A percentile compares a stretch with the other conserved stretches of the same genome.
Conservation (phyloP, 2,329 filamentous ascomycete genomes). For the Fusarium sp. region DNA sequence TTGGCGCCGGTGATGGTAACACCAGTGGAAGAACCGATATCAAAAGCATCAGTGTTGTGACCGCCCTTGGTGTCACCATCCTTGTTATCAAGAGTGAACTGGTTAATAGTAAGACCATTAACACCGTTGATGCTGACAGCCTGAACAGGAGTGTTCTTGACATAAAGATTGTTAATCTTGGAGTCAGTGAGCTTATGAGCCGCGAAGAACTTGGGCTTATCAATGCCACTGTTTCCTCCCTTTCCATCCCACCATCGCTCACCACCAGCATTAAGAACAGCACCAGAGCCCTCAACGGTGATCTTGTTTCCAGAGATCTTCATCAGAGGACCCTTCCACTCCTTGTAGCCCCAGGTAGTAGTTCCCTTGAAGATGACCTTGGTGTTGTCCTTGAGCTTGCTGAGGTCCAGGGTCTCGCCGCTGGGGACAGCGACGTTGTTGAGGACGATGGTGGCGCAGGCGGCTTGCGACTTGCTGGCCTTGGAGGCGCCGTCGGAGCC, state of each 20-base stretch:
- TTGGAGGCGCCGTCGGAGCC: conserved; percentile 29
- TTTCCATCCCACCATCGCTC: conserved; percentile 38
- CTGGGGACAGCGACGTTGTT: conserved; percentile 28
- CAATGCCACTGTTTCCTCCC: conserved; percentile 29
- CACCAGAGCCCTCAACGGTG: conserved; percentile 38
- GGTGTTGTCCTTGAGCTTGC: conserved; percentile 32
- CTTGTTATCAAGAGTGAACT: conserved; percentile 53
- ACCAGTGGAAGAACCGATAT: conserved; percentile 60
- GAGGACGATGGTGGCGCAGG: conserved; percentile 34
- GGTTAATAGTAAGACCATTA: conserved; percentile 48
- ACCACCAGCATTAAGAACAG: conserved; percentile 31
- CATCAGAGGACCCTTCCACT: conserved; percentile 37
- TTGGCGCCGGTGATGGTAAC: conserved; percentile 62
- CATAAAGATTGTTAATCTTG: conserved; percentile 49
- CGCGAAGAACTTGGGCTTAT: conserved; percentile 40
- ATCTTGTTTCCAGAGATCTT: conserved; percentile 33
- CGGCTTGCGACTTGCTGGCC: conserved; percentile 21
- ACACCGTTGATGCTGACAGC: conserved; percentile 51
- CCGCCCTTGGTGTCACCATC: conserved; percentile 48
- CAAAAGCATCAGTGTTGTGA: conserved; percentile 69
- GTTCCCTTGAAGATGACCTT: conserved; percentile 38
- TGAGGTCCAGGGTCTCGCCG: conserved; percentile 33
- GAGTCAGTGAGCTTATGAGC: conserved; percentile 43
- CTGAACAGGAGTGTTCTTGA: conserved; percentile 55
- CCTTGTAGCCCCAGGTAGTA: conserved; percentile 40